A percentile compares a stretch with the other conserved stretches of the same genome.
phyloP scores from a whole-genome alignment of 805 yeast species.

The Blastobotrys peoriensis region DNA sequence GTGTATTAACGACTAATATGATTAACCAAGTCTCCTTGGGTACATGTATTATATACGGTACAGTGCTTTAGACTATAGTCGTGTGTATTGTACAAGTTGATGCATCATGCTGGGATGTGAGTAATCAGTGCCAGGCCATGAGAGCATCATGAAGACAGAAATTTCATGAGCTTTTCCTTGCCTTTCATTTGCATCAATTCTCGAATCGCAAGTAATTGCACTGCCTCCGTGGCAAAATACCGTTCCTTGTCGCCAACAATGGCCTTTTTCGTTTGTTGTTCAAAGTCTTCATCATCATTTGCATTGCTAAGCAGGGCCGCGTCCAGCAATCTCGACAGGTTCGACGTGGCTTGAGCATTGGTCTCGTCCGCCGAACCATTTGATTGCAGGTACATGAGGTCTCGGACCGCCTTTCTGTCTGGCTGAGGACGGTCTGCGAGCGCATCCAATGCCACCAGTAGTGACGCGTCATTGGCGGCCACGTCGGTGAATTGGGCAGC shows the following conservation, averaged over 20 bases:
- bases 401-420: slow-evolving; percentile 30
- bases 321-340: slow-evolving; percentile 24
- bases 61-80: no score
- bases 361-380: slow-evolving; percentile 29
- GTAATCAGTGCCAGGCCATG: no score
- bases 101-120: no score
- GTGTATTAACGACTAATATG: neutral
- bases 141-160: slow-evolving; percentile 39
- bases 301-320: slow-evolving; percentile 23
- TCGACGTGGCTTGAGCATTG: slow-evolving; percentile 25
- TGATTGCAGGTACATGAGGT: slow-evolving; percentile 33
- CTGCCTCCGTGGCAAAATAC: slow-evolving; percentile 3
- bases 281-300: slow-evolving; percentile 14
- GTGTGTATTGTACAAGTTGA: no score
- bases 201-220: slow-evolving; percentile 50
- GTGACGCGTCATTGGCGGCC: slow-evolving; percentile 20
- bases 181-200: slow-evolving; percentile 65
- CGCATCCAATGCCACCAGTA: slow-evolving; percentile 33
- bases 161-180: slow-evolving; percentile 52
- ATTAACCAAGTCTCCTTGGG: no score
- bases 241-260: slow-evolving; percentile 36
- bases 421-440: slow-evolving; percentile 23
- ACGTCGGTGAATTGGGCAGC: no score
- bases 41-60: no score
- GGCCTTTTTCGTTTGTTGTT: slow-evolving; percentile 4